Evolutionary conservation across 768 basidiomycete genomes (phyloP).

Genomic region (Leccinum imitatum): DNA sequence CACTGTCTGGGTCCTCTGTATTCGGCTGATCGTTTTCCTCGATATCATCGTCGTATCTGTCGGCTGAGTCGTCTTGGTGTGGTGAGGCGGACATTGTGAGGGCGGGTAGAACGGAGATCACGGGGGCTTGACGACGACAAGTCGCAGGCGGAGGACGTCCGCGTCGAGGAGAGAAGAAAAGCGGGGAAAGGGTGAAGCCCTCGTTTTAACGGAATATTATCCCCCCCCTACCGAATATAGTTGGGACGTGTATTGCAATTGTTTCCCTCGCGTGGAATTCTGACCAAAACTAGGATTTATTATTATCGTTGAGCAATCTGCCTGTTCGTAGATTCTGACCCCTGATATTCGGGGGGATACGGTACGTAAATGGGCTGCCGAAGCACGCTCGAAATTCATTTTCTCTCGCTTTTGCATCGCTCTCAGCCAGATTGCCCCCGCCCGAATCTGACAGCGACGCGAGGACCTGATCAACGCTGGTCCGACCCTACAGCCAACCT

Average conservation of each 20-base stretch:
- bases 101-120: conserved; percentile 22
- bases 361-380: conserved; percentile 56
- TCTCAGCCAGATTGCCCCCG: conserved; percentile 27
- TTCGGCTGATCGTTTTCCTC: conserved; percentile 48
- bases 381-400: conserved; percentile 37
- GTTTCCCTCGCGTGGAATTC: conserved; percentile 68
- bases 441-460: conserved; percentile 10
- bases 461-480: conserved; percentile 15
- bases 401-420: conserved; percentile 24
- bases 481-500: not conserved
- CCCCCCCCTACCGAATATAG: conserved; percentile 65
- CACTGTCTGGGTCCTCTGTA: conserved; percentile 32
- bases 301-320: conserved; percentile 55
- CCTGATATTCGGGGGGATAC: conserved; percentile 56
- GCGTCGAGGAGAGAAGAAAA: conserved; percentile 49
- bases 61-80: conserved; percentile 50
- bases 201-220: conserved; percentile 76
- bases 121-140: conserved; percentile 24
- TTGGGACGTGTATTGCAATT: conserved; percentile 58
- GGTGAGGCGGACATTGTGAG: conserved; percentile 62
- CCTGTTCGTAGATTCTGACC: conserved; percentile 49
- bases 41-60: conserved; percentile 62
- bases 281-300: conserved; percentile 55
- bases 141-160: conserved; percentile 25
- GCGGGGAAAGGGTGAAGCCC: conserved; percentile 63